Evolutionary conservation across 2,329 filamentous ascomycete species (phyloP).

Genomic region (Trichophyton simii): DNA sequence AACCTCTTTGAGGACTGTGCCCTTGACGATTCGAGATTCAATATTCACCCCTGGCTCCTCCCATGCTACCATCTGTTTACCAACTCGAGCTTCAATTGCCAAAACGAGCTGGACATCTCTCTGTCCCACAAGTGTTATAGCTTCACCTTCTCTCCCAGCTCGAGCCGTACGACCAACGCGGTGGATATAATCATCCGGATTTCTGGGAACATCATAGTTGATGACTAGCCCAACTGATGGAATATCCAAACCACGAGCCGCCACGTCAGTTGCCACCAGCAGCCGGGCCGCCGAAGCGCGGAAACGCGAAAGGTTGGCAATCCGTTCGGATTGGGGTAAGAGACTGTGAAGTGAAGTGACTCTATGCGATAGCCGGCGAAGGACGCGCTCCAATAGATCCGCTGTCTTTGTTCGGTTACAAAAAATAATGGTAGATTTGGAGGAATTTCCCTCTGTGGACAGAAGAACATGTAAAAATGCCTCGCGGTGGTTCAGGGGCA

Average conservation of each 20-base stretch:
- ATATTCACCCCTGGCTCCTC: slow-evolving; percentile 83
- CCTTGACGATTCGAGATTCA: slow-evolving; percentile 76
- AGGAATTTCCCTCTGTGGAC: slow-evolving; percentile 59
- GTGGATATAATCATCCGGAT: slow-evolving; percentile 95
- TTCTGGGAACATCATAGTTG: slow-evolving; percentile 92
- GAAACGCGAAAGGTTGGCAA: slow-evolving; percentile 81
- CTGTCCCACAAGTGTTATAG: slow-evolving; percentile 82
- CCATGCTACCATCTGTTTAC: slow-evolving; percentile 68
- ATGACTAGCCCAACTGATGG: slow-evolving; percentile 80
- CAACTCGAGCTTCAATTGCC: slow-evolving; percentile 75
- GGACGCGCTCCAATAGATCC: slow-evolving; percentile 74
- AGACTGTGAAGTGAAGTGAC: slow-evolving; percentile 85
- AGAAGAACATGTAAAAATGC: slow-evolving; percentile 88
- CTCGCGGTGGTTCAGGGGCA: slow-evolving; percentile 84
- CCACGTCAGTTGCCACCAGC: slow-evolving; percentile 89
- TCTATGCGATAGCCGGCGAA: slow-evolving; percentile 74
- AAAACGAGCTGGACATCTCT: slow-evolving; percentile 82
- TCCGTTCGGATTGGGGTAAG: slow-evolving; percentile 71
- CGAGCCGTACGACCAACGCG: slow-evolving; percentile 88
- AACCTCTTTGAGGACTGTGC: slow-evolving; percentile 68
- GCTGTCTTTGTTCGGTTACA: slow-evolving; percentile 85
- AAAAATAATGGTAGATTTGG: slow-evolving; percentile 80
- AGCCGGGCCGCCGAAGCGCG: slow-evolving; percentile 78
- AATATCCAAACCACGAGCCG: slow-evolving; percentile 87
- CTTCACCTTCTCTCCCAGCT: slow-evolving; percentile 71